phyloP scores from a whole-genome alignment of 2,329 filamentous ascomycete species.

The Monosporascus ibericus region DNA sequence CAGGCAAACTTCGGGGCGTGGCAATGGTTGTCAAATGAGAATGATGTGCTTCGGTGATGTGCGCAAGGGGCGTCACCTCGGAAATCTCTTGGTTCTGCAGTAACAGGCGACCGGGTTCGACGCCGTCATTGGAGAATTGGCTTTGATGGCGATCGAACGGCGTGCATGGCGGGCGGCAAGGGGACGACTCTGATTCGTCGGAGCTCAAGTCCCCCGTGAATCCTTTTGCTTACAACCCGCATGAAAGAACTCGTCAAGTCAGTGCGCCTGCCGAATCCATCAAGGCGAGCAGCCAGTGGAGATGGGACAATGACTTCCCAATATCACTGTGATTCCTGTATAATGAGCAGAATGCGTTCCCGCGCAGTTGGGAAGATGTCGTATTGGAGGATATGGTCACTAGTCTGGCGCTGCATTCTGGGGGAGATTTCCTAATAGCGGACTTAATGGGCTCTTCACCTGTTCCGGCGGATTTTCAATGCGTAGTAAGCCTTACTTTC shows the following conservation, averaged over 20 bases:
- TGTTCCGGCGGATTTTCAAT: not conserved
- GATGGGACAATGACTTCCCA: not conserved
- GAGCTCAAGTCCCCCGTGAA: constrained; percentile 1
- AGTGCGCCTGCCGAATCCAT: not conserved
- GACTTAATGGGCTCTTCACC: not conserved
- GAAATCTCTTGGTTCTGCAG: constrained; percentile 1
- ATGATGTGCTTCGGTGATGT: not conserved
- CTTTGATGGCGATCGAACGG: not conserved
- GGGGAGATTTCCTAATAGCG: not conserved
- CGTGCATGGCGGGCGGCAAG: constrained; percentile 21
- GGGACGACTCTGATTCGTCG: constrained; percentile 15
- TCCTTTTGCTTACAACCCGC: constrained; percentile 5
- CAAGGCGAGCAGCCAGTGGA: not conserved
- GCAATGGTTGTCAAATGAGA: not conserved
- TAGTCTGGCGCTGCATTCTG: not conserved
- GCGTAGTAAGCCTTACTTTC: not conserved
- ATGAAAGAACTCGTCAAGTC: constrained; percentile 5
- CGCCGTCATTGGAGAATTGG: not conserved
- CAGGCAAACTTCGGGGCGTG: not conserved
- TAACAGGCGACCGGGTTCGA: not conserved
- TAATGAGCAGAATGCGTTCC: not conserved
- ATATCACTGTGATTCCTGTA: not conserved
- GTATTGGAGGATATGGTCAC: not conserved
- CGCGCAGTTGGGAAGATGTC: not conserved
- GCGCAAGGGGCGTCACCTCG: not conserved